These are phyloP conservation scores for Diaporthe citrichinensis DNA, from an alignment of 2,329 filamentous ascomycete genomes.

Conservation along the genomic window DNA sequence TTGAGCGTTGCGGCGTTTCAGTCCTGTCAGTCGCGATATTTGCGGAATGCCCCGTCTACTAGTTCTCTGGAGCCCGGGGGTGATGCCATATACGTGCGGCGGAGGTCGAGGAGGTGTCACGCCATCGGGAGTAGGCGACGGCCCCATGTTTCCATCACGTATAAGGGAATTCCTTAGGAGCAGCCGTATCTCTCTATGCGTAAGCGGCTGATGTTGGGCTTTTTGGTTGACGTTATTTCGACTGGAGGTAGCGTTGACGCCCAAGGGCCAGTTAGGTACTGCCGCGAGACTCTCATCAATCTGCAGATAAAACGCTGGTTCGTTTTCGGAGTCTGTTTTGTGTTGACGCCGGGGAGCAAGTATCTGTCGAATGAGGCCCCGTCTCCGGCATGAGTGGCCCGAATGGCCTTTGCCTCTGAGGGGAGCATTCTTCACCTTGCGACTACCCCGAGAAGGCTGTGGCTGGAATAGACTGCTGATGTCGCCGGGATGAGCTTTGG, in stretches of 20 bases:
- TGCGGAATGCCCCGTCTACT: neutral
- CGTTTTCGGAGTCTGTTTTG: neutral
- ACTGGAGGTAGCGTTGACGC: too few species aligned
- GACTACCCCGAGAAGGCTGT: neutral
- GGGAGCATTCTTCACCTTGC: neutral
- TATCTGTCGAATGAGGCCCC: neutral
- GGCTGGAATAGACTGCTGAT: neutral
- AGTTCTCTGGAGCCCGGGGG: too few species aligned
- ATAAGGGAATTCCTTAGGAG: neutral
- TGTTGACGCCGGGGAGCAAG: neutral
- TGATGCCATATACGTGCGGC: neutral
- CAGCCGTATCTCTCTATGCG: neutral
- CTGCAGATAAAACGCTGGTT: neutral
- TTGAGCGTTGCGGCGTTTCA: conserved; percentile 11
- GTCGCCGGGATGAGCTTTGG: neutral
- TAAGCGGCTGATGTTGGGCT: neutral
- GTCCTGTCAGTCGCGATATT: neutral
- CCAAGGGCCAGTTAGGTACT: neutral
- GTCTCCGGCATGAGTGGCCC: too few species aligned
- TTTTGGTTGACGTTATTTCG: too few species aligned
- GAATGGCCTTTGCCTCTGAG: neutral
- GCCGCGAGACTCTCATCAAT: neutral
- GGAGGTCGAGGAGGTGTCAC: neutral
- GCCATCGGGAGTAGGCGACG: neutral
- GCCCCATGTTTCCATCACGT: neutral